Evolutionary conservation across 148 eudicot species (phyloP), one percentile per base, ranked within the genome.

Genomic region (Rhododendron mucronatum): DNA sequence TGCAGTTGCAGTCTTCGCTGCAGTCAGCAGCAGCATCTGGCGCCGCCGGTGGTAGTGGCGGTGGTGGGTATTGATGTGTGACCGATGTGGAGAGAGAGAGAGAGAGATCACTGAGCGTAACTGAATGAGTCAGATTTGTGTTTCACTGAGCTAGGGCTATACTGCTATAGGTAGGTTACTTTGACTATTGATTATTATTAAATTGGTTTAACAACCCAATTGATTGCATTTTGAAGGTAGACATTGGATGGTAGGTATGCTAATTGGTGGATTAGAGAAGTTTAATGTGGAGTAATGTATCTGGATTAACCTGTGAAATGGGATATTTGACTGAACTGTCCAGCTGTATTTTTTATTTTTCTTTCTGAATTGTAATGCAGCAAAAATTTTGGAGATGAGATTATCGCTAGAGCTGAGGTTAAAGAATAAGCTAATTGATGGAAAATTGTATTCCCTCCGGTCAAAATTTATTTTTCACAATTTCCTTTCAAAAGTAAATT

Each of bases 1-100:
- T 94, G 89, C 97, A 94, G 92, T 84, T 94, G 84, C 97, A 94
- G 92, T 88, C 97, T n/a, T 93, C 94, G 33, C 85, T 93, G 33
- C 93, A 5, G 85, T 87, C 16, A 80, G 85, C 57, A 41, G 81
- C 20, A n/a, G 30, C 35, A 4, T 67, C 75, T 13, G 39, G 4
- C 5, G 75, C 75, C 16, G 75, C 18, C 37, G 75, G 5, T 4
- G 74, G 15, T 3, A 37, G 75, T 30, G 13, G 37, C 30, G 81
- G 73, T 69, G 75, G 37, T 69, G 81, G 59, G 39, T 81, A 57
- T 55, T 63, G 84, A 44, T 50, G 87, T 14, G 10, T 86, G 83
- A 89, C 30, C 53, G 80, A 82, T 71, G 30, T 1, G 7, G 18
- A 8, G 20, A 3, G 18, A 8, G 20, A 3, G 8, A 30, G 63